Percentiles rank a stretch among this genome's conserved stretches.
These are phyloP conservation scores for Kondoa malvinella DNA, from an alignment of 768 basidiomycete genomes.

Conservation along the genomic window DNA sequence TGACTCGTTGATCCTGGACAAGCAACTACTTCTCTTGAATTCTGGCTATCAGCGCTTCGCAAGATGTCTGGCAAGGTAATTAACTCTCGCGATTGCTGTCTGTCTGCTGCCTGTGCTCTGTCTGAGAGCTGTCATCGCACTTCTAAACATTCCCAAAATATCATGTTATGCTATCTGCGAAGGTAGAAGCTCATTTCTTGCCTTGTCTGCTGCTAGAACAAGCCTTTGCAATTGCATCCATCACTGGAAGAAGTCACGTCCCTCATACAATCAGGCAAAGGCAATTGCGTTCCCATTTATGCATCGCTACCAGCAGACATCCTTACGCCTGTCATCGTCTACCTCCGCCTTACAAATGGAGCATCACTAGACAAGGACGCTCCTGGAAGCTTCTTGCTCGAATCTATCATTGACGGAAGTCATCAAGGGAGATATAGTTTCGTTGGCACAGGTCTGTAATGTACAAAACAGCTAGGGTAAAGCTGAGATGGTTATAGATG, in stretches of 20 bases:
- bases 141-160: too few species aligned
- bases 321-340: slow-evolving; percentile 91
- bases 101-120: too few species aligned
- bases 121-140: too few species aligned
- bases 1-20: too few species aligned
- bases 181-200: neutral
- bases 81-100: too few species aligned
- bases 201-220: neutral
- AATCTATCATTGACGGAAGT: slow-evolving; percentile 80
- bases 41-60: too few species aligned
- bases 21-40: too few species aligned
- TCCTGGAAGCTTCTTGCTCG: slow-evolving; percentile 71
- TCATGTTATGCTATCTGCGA: too few species aligned
- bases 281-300: slow-evolving; percentile 33
- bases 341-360: slow-evolving; percentile 66
- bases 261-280: neutral
- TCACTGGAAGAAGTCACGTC: neutral
- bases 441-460: slow-evolving; percentile 66
- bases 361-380: slow-evolving; percentile 2
- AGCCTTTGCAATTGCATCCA: neutral
- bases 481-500: slow-evolving; percentile 43
- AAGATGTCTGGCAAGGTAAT: too few species aligned
- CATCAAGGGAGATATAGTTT: slow-evolving; percentile 86
- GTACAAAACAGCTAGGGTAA: neutral
- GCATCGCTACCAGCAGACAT: slow-evolving; percentile 87